Evolutionary conservation across 148 eudicot species (phyloP), one percentile per base, ranked within the genome.

Genomic region (Limonium bicolor): DNA sequence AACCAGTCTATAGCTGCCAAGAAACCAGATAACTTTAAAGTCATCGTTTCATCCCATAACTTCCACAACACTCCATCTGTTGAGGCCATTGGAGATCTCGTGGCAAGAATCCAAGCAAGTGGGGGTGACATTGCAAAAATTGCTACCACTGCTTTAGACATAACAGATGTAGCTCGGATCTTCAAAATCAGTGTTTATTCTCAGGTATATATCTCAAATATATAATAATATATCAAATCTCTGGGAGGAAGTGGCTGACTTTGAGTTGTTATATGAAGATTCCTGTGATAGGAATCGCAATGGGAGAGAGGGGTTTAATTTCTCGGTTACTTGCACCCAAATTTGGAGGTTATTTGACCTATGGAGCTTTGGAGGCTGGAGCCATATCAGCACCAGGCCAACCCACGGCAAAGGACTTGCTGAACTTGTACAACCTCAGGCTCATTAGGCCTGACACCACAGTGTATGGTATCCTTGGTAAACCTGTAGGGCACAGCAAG

Each of bases 261-360:
- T 16, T 10, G 26, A 11, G 37, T 7, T 6, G 13, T 29, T 30
- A 20, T 1, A 55, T 68, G 51, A 66, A 81, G 81, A 66, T 77
- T 25, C 92, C 92, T 14, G 60, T 77, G 46, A 81, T 81, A 35
- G 85, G 76, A 41, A 46, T 81, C 52, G 92, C 73, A 21, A 81
- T 81, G 92, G 85, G 92, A 27, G 81, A 73, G 41, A 66, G 66
- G 52, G 92, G 92, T 44, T 45, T 81, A 53, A 77, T 77, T 55
- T 65, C 92, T 4, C 55, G 92, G 27, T 27, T 81, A 41, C 81
- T 81, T 50, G 62, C 76, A 20, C 78, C 85, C 25, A 81, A 81
- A 37, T 81, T 77, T 49, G 92, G 92, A 52, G 81, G 85, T 33
- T 81, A 81, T 58, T 70, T 81, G 18, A 81, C 92, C 22, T 81